phyloP scores from a whole-genome alignment of 2,329 filamentous ascomycete genomes.

The Aspergillus transmontanensis region DNA sequence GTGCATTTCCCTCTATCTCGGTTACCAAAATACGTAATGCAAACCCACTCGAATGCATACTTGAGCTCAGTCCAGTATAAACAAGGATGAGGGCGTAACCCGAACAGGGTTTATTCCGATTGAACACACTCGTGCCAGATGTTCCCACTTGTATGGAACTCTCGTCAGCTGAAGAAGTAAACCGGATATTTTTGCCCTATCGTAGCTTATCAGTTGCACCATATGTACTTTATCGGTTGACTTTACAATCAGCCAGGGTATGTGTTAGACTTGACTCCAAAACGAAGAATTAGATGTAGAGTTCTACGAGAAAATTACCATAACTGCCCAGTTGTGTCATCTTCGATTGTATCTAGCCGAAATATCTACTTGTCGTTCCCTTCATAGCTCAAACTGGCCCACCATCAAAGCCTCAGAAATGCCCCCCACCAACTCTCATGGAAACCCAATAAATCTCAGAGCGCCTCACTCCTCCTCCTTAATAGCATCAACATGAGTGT shows the following conservation, averaged over 20 bases:
- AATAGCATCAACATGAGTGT: background rate
- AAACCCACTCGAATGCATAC: background rate
- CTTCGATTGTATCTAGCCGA: background rate
- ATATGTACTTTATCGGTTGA: background rate
- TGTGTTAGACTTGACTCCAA: background rate
- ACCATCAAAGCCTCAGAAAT: too few relatives aligned
- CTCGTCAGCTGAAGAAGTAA: conserved; percentile 4
- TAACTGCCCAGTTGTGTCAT: background rate
- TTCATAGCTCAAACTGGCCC: too few relatives aligned
- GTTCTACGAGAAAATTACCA: too few relatives aligned
- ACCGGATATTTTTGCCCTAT: background rate
- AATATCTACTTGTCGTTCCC: background rate
- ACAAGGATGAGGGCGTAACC: background rate
- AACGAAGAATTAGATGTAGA: background rate
- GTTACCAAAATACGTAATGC: background rate
- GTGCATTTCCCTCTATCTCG: background rate
- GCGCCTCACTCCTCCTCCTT: background rate
- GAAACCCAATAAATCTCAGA: background rate
- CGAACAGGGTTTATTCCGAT: background rate
- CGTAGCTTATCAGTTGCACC: background rate
- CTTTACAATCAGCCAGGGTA: background rate
- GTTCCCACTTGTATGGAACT: background rate
- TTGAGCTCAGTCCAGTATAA: background rate
- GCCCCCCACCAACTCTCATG: background rate
- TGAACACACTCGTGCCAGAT: background rate